These are phyloP conservation scores for Picea engelmannii DNA, from an alignment of 83 land plant species.

Conservation along the genomic window DNA sequence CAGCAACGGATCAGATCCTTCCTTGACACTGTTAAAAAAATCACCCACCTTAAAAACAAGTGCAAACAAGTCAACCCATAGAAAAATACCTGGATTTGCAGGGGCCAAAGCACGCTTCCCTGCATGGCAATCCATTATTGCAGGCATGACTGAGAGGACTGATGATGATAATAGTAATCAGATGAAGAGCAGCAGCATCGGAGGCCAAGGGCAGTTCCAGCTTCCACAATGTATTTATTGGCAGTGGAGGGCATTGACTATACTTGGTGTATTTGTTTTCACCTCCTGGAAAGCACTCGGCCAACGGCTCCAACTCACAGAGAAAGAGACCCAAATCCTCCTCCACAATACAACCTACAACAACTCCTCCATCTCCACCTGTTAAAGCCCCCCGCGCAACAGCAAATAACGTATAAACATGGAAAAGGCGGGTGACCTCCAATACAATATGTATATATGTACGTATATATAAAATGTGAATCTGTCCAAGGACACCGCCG, in stretches of 20 bases:
- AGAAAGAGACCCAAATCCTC: slow-evolving; percentile 2
- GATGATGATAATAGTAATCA: background rate
- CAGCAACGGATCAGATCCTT: background rate
- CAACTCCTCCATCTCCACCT: background rate
- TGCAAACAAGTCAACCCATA: background rate
- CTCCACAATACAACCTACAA: background rate
- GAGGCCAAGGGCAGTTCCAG: background rate
- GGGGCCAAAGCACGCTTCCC: background rate
- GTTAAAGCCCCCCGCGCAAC: background rate
- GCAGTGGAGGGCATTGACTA: background rate
- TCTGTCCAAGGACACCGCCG: too few relatives aligned
- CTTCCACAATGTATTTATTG: background rate
- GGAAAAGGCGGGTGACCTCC: background rate
- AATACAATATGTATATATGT: background rate
- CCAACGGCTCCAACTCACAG: slow-evolving; percentile 3
- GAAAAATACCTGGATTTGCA: slow-evolving; percentile 6
- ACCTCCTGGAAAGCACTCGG: background rate
- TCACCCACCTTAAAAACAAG: too few relatives aligned
- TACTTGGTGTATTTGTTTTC: background rate
- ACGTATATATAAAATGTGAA: too few relatives aligned
- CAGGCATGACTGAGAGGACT: background rate
- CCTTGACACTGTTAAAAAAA: background rate
- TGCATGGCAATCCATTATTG: background rate
- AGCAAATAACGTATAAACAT: too few relatives aligned
- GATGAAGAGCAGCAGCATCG: background rate